Conservation (phyloP, 208 protist genomes). For the Leishmania tropica region DNA sequence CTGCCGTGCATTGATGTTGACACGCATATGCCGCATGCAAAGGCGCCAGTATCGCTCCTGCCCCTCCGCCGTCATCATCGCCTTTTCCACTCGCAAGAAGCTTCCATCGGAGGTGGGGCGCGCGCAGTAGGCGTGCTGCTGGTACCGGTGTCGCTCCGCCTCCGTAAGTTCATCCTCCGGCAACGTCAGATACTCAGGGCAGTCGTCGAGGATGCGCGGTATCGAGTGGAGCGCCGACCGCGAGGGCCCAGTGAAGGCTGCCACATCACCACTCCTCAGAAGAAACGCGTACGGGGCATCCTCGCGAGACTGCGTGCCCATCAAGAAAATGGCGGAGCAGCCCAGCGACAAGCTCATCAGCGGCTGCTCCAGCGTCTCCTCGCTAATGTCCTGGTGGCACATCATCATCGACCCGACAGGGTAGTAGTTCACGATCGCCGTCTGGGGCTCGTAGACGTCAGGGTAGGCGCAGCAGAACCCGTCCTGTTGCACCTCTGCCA, state of each 20-base stretch:
- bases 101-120: conserved; percentile 29
- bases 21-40: conserved; percentile 84
- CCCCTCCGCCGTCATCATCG: conserved; percentile 32
- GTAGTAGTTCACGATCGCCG: conserved; percentile 92
- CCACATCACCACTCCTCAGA: conserved; percentile 80
- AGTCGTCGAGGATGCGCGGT: conserved; percentile 87
- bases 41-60: conserved; percentile 79
- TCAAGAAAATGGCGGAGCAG: conserved; percentile 83
- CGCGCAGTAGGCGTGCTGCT: conserved; percentile 41
- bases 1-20: conserved; percentile 90
- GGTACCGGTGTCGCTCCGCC: conserved; percentile 34
- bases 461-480: conserved; percentile 27
- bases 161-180: conserved; percentile 37
- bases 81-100: conserved; percentile 39
- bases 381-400: conserved; percentile 90
- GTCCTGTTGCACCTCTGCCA: conserved; percentile 48
- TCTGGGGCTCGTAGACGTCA: conserved; percentile 80
- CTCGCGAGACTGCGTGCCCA: conserved; percentile 75
- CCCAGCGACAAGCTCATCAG: conserved; percentile 82
- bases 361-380: conserved; percentile 73
- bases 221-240: conserved; percentile 74
- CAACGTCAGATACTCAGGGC: conserved; percentile 63
- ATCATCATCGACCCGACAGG: conserved; percentile 88
- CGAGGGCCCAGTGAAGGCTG: conserved; percentile 68
- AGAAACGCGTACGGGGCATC: conserved; percentile 78